phyloP scores from a whole-genome alignment of 2,329 filamentous ascomycete species.

The Colletotrichum tropicicola region DNA sequence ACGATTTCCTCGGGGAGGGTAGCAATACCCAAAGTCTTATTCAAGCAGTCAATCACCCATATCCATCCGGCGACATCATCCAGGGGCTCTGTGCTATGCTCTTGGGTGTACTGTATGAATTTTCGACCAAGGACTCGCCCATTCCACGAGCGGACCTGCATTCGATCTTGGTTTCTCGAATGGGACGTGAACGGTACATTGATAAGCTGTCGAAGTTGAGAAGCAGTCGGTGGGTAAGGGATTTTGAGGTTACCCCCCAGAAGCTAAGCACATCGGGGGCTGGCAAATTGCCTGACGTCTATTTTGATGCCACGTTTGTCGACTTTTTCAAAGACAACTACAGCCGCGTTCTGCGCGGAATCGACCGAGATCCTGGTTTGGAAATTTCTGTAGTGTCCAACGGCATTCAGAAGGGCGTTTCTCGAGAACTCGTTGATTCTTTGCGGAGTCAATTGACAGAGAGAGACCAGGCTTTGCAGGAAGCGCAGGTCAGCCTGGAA shows the following conservation, averaged over 20 bases:
- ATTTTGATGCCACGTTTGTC: slow-evolving; percentile 86
- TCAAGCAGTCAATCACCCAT: slow-evolving; percentile 73
- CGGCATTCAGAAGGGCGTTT: slow-evolving; percentile 87
- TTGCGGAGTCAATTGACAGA: slow-evolving; percentile 81
- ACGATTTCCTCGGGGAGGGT: slow-evolving; percentile 91
- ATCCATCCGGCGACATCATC: slow-evolving; percentile 69
- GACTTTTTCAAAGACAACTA: slow-evolving; percentile 98
- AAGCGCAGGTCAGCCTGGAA: slow-evolving; percentile 54
- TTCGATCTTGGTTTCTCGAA: slow-evolving; percentile 76
- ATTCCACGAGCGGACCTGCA: slow-evolving; percentile 84
- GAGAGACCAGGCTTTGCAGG: slow-evolving; percentile 64
- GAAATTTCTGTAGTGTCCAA: slow-evolving; percentile 85
- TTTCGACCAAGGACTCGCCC: slow-evolving; percentile 96
- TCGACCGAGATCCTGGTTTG: slow-evolving; percentile 89
- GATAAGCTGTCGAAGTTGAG: slow-evolving; percentile 82
- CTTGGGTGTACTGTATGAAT: slow-evolving; percentile 91
- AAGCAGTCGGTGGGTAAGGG: slow-evolving; percentile 80
- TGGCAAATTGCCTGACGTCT: slow-evolving; percentile 77
- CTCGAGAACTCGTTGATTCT: slow-evolving; percentile 90
- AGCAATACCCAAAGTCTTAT: slow-evolving; percentile 90
- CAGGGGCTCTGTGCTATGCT: slow-evolving; percentile 87
- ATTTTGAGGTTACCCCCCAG: slow-evolving; percentile 88
- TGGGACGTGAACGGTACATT: slow-evolving; percentile 89
- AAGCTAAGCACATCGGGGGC: slow-evolving; percentile 59
- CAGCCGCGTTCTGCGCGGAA: slow-evolving; percentile 81